Evolutionary conservation across 805 yeast species (phyloP), one percentile per base, ranked within the genome.

Genomic region (Blastobotrys chiropterorum): DNA sequence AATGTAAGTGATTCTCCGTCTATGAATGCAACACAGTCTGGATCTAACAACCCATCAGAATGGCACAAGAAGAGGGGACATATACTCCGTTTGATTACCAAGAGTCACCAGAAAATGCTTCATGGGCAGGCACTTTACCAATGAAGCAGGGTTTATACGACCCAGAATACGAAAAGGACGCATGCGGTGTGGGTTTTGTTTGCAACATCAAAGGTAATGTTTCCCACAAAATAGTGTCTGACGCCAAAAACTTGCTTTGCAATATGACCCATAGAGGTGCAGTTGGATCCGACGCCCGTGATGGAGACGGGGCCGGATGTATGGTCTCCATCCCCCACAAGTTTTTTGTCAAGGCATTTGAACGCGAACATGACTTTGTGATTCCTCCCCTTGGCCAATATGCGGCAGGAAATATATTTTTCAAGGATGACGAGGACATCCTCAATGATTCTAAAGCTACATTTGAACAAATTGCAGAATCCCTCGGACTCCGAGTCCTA

Each of bases 241-340:
- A 94, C 72, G 96, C 96, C 42, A 76, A 58, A 59, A 81, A 80
- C 66, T 74, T 92, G 63, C 81, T 92, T 51, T 90, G 98, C 74
- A 92, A 94, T 73, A 94, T 92, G 99, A 87, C 97, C 56, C 99
- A 92, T 71, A 82, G 99, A 73, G 99, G 99, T 67, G 98, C 98
- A 41, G 97, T 90, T 55, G 95, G 96, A 54, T 77, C 89, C 1
- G 96, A 90, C 65, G 95, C 97, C 19, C 82, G 90, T 63, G 97
- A 92, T 68, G 99, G 99, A 71, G 99, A 92, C 67, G 99, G 99
- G 71, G 99, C 99, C 22, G 99, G 99, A 69, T 89, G 92, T 56
- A 81, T 92, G 80, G 81, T 94, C 48, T 85, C 96, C 30, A 82
- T 92, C 56, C 97, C 97, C 38, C 97, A 90, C 72, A 82, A 80